A percentile compares a stretch with the other conserved stretches of the same genome.
These are phyloP conservation scores for Diaporthe vaccinii DNA, from an alignment of 2,329 filamentous ascomycete genomes.

Conservation along the genomic window DNA sequence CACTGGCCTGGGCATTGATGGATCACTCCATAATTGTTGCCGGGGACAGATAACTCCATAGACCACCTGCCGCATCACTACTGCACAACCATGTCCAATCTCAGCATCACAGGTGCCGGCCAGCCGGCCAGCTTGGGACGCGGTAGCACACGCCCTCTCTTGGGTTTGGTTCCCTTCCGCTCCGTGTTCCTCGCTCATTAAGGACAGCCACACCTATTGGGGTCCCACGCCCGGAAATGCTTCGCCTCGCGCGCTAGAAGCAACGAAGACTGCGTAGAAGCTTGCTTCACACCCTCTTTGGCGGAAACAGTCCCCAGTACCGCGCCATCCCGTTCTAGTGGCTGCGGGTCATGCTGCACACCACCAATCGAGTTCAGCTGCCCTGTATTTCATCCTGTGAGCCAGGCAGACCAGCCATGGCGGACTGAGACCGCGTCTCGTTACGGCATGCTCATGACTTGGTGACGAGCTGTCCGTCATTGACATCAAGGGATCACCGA, in stretches of 20 bases:
- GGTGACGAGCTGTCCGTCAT: background rate
- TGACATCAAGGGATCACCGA: constrained; percentile 4
- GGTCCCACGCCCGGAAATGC: constrained; percentile 4
- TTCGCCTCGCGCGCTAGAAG: constrained; percentile 41
- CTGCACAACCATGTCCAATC: background rate
- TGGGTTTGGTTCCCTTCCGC: background rate
- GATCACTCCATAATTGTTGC: constrained; percentile 13
- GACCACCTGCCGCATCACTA: constrained; percentile 2
- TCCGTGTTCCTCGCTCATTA: constrained; percentile 1
- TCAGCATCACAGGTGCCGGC: background rate
- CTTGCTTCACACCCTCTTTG: constrained; percentile 40
- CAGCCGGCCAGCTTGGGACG: constrained; percentile 12
- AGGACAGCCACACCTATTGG: background rate
- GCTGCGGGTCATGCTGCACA: constrained; percentile 20
- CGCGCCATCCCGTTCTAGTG: constrained; percentile 39
- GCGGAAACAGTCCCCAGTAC: constrained; percentile 17
- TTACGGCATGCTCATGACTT: constrained; percentile 11
- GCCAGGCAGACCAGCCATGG: background rate
- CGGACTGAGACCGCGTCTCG: background rate
- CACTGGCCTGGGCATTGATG: constrained; percentile 9
- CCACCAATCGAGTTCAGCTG: constrained; percentile 31
- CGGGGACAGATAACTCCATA: background rate
- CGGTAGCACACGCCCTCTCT: background rate
- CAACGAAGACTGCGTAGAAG: constrained; percentile 39
- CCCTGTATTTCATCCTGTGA: background rate